phyloP scores from a whole-genome alignment of 2,329 filamentous ascomycete genomes.

The Verticillium dahliae region DNA sequence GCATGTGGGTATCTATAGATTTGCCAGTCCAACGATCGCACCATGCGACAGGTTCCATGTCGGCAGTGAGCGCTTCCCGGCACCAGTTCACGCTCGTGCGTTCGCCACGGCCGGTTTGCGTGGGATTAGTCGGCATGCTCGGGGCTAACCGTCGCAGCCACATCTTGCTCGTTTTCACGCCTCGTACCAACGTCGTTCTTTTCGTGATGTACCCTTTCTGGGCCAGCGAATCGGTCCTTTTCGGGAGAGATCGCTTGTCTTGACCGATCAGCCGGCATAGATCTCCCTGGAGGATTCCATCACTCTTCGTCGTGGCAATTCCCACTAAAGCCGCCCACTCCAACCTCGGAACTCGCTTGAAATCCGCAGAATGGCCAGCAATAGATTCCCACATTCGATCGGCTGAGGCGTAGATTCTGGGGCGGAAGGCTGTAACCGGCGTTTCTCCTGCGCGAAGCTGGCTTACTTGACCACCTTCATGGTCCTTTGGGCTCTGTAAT shows the following conservation, averaged over 20 bases:
- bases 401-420: constrained; percentile 42
- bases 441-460: not conserved
- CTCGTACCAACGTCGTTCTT: constrained; percentile 49
- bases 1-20: constrained; percentile 50
- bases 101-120: constrained; percentile 5
- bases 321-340: constrained; percentile 54
- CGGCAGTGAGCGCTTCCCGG: constrained; percentile 18
- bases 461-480: not conserved
- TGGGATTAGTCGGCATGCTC: constrained; percentile 25
- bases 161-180: constrained; percentile 56
- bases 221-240: constrained; percentile 51
- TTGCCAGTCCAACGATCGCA: constrained; percentile 49
- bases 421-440: constrained; percentile 6
- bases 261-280: constrained; percentile 51
- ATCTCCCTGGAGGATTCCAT: constrained; percentile 56
- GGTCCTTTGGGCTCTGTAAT: too few relatives aligned
- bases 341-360: constrained; percentile 49
- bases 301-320: constrained; percentile 45
- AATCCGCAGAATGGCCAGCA: constrained; percentile 52
- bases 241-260: constrained; percentile 58
- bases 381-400: constrained; percentile 53
- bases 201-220: constrained; percentile 58
- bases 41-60: constrained; percentile 50
- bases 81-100: constrained; percentile 14
- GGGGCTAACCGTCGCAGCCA: constrained; percentile 53